These are phyloP conservation scores for Paralagenidium karlingii DNA, from an alignment of 352 stramenopile genomes.

Conservation along the genomic window DNA sequence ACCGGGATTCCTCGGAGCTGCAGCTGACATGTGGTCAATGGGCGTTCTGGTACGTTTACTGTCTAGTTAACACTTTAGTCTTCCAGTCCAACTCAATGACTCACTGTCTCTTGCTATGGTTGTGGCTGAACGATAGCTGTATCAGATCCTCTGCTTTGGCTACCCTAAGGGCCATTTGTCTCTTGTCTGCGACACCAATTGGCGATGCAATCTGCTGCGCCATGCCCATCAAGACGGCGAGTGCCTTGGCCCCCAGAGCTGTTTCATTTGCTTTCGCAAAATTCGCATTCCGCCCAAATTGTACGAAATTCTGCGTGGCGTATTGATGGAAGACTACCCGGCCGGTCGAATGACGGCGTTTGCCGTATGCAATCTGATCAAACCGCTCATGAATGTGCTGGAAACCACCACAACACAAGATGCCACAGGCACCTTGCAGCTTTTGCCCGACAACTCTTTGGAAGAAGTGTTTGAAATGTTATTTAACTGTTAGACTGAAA, in stretches of 20 bases:
- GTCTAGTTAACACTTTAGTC: neutral
- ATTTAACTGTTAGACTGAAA: too few relatives aligned
- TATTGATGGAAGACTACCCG: constrained; percentile 36
- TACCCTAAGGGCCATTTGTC: constrained; percentile 69
- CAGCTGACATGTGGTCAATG: constrained; percentile 68
- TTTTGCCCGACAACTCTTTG: too few relatives aligned
- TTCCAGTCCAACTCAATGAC: neutral
- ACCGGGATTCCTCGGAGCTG: constrained; percentile 47
- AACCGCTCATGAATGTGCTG: constrained; percentile 38
- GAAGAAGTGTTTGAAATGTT: too few relatives aligned
- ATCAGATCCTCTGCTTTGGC: constrained; percentile 69
- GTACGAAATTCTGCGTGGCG: constrained; percentile 55
- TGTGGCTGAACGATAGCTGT: too few relatives aligned
- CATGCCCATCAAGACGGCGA: constrained; percentile 32
- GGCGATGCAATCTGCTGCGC: constrained; percentile 47
- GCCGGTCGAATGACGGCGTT: constrained; percentile 40
- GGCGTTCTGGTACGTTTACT: constrained; percentile 47
- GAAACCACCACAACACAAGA: too few relatives aligned
- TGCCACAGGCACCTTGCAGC: too few relatives aligned
- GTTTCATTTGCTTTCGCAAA: constrained; percentile 67
- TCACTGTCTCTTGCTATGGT: constrained; percentile 3
- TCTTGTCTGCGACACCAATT: constrained; percentile 64
- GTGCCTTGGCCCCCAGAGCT: constrained; percentile 47
- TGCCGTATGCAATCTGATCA: constrained; percentile 31
- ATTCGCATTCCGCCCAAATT: constrained; percentile 64